phyloP scores from a whole-genome alignment of 257 asterid species.

The Penstemon barbatus region DNA sequence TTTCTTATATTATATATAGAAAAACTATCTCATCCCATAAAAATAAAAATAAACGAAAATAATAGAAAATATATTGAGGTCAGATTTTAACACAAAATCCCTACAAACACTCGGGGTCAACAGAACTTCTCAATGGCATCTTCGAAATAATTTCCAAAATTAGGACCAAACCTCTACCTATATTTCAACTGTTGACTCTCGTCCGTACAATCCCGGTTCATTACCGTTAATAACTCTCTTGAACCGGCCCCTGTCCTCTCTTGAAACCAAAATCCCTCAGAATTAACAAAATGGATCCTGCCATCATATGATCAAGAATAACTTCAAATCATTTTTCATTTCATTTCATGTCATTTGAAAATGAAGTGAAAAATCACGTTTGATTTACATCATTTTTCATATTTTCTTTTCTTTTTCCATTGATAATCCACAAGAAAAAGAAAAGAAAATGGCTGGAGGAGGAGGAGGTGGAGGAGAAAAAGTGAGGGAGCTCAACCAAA shows the following conservation, averaged over 20 bases:
- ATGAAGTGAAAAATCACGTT: neutral
- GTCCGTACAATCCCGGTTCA: neutral
- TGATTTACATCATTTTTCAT: too few relatives aligned
- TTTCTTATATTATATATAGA: too few relatives aligned
- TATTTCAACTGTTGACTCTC: neutral
- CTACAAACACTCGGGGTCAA: too few relatives aligned
- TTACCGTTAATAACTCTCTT: neutral
- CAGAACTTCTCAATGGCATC: too few relatives aligned
- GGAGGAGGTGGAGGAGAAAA: slow-evolving; percentile 33
- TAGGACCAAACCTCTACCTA: neutral
- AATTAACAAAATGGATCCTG: neutral
- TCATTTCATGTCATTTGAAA: neutral
- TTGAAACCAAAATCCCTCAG: neutral
- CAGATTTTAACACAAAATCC: too few relatives aligned
- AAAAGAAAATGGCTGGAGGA: slow-evolving; percentile 44
- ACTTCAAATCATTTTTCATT: neutral
- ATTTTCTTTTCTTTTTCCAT: neutral
- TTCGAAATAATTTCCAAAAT: too few relatives aligned
- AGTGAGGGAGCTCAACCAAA: slow-evolving; percentile 50
- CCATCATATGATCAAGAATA: neutral
- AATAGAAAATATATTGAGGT: too few relatives aligned
- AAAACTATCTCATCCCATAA: too few relatives aligned
- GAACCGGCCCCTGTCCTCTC: neutral
- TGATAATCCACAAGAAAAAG: neutral
- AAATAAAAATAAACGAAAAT: too few relatives aligned